Base-by-base conservation (phyloP, 768 basidiomycete genomes). In the Mycena galopus region DNA sequence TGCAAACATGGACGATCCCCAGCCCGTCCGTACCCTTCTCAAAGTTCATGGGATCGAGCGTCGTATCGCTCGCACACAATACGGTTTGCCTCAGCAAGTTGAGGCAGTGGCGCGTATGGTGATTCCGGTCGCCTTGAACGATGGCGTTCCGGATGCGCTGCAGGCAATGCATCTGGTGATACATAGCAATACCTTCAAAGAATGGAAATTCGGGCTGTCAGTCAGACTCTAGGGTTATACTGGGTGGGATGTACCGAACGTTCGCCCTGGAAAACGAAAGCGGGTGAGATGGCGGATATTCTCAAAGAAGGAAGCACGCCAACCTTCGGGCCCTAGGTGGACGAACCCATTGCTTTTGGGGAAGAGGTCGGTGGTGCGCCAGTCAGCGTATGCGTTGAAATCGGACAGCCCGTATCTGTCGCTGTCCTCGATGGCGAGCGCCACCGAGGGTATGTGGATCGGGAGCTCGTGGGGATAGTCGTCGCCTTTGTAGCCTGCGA, bases 131-230 rank as follows among this genome's bases (percentile, higher is more conserved):
- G 16, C 65, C 69, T 44, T 76, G 73, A 17, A 78, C 73, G 47
- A 81, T 75, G 7, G 79, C 77, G 12, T 53, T 53, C 10, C 81
- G 78, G 56, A 83, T 71, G 14, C 71, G 66, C 69, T 79, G 76
- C 11, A 84, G 71, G 58, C 81, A 84, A 60, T 82, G 81, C 66
- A 82, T 71, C 75, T 82, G 77, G 76, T 82, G 82, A 73, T 78
- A 81, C 78, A 81, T 80, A 33, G 80, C 70, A 27, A 77, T 56
- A n/a, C 78, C 77, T 72, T 50, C 21, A 27, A 25, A 21, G 8
- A 21, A 30, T 23, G n/a, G n/a, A n/a, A n/a, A n/a, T n/a, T 19
- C 11, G 1, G 35, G 6, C 35, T 37, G 14, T 14, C 30, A 1
- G 29, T 37, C 25, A 47, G 23, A 11, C 27, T 53, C n/a, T 42